Evolutionary conservation across 2,329 filamentous ascomycete species (phyloP).

Genomic region (Fusarium nematophilum): DNA sequence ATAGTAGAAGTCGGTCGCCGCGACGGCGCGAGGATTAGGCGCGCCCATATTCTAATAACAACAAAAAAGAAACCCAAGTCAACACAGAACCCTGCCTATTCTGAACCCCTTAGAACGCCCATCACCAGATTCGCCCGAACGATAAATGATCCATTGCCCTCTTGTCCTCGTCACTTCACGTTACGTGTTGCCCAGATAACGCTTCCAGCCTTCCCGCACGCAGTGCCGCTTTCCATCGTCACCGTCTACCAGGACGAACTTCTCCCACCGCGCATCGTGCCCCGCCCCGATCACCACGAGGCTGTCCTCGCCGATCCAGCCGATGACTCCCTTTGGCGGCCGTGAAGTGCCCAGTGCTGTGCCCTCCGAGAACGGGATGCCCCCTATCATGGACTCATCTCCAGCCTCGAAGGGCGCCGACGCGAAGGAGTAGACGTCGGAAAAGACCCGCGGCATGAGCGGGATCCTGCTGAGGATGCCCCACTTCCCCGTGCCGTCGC

Average conservation of each 20-base stretch:
- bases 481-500: conserved; percentile 78
- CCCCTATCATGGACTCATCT: conserved; percentile 70
- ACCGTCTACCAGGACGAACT: conserved; percentile 77
- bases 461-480: conserved; percentile 86
- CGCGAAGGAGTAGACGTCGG: conserved; percentile 88
- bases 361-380: conserved; percentile 56
- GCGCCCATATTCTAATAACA: conserved; percentile 37
- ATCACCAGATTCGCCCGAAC: conserved; percentile 32
- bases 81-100: conserved; percentile 20
- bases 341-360: conserved; percentile 63
- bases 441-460: conserved; percentile 86
- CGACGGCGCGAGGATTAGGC: conserved; percentile 44
- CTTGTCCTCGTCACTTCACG: conserved; percentile 10
- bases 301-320: conserved; percentile 82
- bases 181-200: conserved; percentile 69
- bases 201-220: conserved; percentile 83
- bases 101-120: conserved; percentile 38
- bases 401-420: conserved; percentile 85
- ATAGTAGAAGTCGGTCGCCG: conserved; percentile 59
- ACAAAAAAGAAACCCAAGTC: conserved; percentile 27
- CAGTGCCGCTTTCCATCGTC: conserved; percentile 75
- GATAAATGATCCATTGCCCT: conserved; percentile 19
- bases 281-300: conserved; percentile 84
- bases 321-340: conserved; percentile 84
- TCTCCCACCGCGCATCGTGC: conserved; percentile 86